Evolutionary conservation across 139 green algal genomes (phyloP).

Genomic region (Chlorella sp.): DNA sequence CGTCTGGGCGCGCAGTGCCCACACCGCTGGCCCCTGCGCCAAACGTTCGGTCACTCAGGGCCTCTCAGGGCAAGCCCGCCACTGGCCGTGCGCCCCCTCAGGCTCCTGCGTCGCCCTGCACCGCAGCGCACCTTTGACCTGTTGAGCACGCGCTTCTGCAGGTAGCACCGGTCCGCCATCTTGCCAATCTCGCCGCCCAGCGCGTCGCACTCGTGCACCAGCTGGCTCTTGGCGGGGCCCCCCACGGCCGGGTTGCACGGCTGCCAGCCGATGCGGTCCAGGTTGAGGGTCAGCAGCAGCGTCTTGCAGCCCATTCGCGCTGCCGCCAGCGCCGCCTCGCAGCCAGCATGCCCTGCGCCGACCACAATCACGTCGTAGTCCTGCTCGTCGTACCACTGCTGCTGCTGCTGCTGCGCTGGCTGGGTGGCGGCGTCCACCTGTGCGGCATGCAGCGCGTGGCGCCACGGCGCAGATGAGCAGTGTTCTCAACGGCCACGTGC

Average conservation of each 20-base stretch:
- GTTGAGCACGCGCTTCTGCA: slow-evolving; percentile 97
- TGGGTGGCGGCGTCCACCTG: no score
- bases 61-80: no score
- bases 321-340: slow-evolving; percentile 90
- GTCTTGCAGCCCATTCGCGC: slow-evolving; percentile 78
- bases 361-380: slow-evolving; percentile 95
- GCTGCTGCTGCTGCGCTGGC: background rate
- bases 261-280: slow-evolving; percentile 94
- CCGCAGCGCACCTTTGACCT: slow-evolving; percentile 74
- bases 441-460: no score
- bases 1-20: slow-evolving; percentile 94
- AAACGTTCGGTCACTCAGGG: no score
- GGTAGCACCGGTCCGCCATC: slow-evolving; percentile 87
- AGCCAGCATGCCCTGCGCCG: slow-evolving; percentile 91
- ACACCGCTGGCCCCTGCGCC: slow-evolving; percentile 90
- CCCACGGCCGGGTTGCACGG: slow-evolving; percentile 30
- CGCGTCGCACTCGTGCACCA: slow-evolving; percentile 96
- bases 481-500: no score
- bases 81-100: no score
- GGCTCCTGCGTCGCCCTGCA: no score
- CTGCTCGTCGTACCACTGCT: slow-evolving; percentile 54
- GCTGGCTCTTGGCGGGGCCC: slow-evolving; percentile 85
- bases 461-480: background rate
- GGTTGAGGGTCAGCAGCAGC: slow-evolving; percentile 90
- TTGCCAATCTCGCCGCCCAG: slow-evolving; percentile 92